Base-by-base conservation (phyloP, 2,329 filamentous ascomycete genomes). In the Xylariaceae sp. region DNA sequence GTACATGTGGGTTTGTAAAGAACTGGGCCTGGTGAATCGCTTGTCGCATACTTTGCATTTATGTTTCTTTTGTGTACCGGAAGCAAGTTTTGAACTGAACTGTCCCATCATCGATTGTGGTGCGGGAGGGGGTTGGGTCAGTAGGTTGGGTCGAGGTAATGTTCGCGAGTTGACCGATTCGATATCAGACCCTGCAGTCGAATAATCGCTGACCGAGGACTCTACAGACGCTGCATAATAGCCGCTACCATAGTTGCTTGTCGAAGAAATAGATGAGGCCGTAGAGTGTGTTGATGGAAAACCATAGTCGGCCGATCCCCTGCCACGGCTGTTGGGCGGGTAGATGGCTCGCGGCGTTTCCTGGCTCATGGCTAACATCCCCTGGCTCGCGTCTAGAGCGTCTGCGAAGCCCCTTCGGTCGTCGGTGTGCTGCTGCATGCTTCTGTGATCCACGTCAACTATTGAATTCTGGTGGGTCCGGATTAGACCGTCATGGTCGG, bases 31-130 rank as follows among this genome's bases (percentile, higher is more conserved):
- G 2, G 92, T 96, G 72, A 97, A 97, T 43, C 92, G 85, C 80
- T 97, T 96, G 73, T 96, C 92, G 77, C 92, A 97, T 57, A 97
- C 89, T 76, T 96, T 96, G 82, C 92, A 97, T 78, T 96, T 96
- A 77, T 97, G 94, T 80, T 97, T 97, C 84, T 97, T 97, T 70
- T 96, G 91, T 7, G 92, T 94, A 74, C 90, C 96, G 19, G 89
- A 91, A 0, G 91, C 91, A 50, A 96, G 86, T 74, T 96, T 96
- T 60, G 92, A 96, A 74, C 89, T 96, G 76, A 97, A 97, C 67
- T 95, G 91, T 50, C 90, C 85, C 94, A 99, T 99, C 91, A 99
- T 96, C 0, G 91, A 95, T 69, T 95, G 89, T 1, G 91, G 91
- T 19, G 90, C 90, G 1, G 91, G 90, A 1, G 90, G 89, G 34